Base-by-base conservation (phyloP, 2,329 filamentous ascomycete species). In the Cladosporium sp. region DNA sequence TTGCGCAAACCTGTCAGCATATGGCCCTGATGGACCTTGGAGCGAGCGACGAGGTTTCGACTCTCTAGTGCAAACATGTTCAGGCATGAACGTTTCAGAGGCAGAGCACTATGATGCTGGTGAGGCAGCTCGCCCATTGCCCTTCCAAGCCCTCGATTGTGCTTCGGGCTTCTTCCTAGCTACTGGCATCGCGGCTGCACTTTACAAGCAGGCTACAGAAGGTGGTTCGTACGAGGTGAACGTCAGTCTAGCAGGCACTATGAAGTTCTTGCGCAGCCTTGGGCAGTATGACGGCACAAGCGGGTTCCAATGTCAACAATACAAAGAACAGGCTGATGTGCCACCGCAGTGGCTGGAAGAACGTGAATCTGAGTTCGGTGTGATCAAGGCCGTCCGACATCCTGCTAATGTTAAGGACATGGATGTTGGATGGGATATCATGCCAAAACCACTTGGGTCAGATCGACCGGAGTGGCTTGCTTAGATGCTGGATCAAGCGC, bases 131-230 rank as follows among this genome's bases (percentile, higher is more conserved):
- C 73, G 74, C 1, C 69, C 75, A 0, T 70, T 77, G 32, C 82
- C 82, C 0, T 82, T 78, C 55, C 82, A 85, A 66, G 81, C 78
- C 0, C 72, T 85, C 0, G 83, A 85, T 64, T 80, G 85, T 59
- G 79, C 75, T 0, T 74, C 74, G 0, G 83, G 83, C 0, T 84
- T 81, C 55, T 71, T 84, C 19, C 73, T 85, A 0, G 80, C 82
- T 0, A 70, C 80, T 0, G 81, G 82, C 0, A 74, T 84, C 2
- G 69, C 74, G 22, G 77, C 80, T 0, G 81, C 82, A 0, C 42
- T 85, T 4, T 79, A 81, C 58, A 75, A 74, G 50, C 73, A 77
- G 13, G 74, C 74, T 0, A 69, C 61, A 0, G 71, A 75, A 17
- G 79, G 79, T 1, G 78, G 79, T 0, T 73, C 76, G 0, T 84